A percentile compares a stretch with the other conserved stretches of the same genome.
Conservation (phyloP, 768 basidiomycete genomes). For the Guyanaporus albipodus region DNA sequence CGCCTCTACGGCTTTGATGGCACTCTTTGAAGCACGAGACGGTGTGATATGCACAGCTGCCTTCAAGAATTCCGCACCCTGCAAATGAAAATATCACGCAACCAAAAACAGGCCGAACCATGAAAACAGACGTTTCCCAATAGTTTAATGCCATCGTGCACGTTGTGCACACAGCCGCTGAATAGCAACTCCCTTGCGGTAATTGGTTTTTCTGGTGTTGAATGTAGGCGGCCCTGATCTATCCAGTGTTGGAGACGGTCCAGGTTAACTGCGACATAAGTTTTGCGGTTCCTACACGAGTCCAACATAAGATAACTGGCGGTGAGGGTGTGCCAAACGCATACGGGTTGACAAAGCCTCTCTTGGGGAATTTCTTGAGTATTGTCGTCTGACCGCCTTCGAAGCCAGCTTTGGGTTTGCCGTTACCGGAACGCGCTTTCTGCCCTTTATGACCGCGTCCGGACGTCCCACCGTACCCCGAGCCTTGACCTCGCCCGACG, state of each 20-base stretch:
- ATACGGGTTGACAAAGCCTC: conserved; percentile 90
- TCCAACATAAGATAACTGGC: background rate
- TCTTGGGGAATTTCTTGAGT: conserved; percentile 86
- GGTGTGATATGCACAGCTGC: conserved; percentile 74
- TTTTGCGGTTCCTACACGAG: conserved; percentile 62
- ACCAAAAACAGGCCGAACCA: background rate
- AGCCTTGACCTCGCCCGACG: conserved; percentile 89
- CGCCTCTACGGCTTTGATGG: conserved; percentile 79
- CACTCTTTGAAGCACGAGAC: conserved; percentile 81
- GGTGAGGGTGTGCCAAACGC: conserved; percentile 27
- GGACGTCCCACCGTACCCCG: conserved; percentile 87
- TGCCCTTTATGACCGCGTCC: conserved; percentile 95
- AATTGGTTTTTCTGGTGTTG: conserved; percentile 77
- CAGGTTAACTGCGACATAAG: conserved; percentile 80
- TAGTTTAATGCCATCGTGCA: conserved; percentile 88
- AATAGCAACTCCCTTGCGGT: conserved; percentile 82
- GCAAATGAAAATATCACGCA: background rate
- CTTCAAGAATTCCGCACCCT: conserved; percentile 68
- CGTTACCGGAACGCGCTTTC: conserved; percentile 86
- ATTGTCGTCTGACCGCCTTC: conserved; percentile 98
- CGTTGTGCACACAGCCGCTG: conserved; percentile 85
- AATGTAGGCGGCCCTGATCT: conserved; percentile 74
- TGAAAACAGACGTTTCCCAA: conserved; percentile 61
- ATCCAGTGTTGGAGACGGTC: conserved; percentile 91
- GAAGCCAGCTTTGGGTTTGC: conserved; percentile 77